Base-by-base conservation (phyloP, 116 monocot species). In the Zostera marina region DNA sequence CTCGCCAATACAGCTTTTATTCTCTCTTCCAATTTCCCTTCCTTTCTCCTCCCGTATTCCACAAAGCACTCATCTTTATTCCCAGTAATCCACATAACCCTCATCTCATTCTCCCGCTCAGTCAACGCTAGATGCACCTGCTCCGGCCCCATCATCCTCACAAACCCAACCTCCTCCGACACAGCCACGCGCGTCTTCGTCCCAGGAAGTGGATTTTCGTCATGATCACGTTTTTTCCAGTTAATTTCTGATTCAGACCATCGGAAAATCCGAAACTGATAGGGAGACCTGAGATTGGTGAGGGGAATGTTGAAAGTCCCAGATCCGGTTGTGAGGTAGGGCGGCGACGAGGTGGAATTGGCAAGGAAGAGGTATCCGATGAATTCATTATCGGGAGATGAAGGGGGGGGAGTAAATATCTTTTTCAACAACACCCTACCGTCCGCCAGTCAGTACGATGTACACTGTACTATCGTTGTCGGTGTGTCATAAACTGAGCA, bases 281-380 rank as follows among this genome's bases (percentile, higher is more conserved):
- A 99, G 53, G 71, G 64, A 6, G 78, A 62, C 4, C 99, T 83
- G 66, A 87, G 79, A 52, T 87, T 83, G 64, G 73, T 74, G 52
- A 99, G 77, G 20, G 91, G 91, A 56, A 99, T 56, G 48, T 24
- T 11, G 55, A 99, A 40, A 39, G 73, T 65, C 20, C 99, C 99
- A 41, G 73, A 70, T 38, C 99, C 98, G 42, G 76, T 61, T 6
- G 80, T 81, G 64, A 72, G 56, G 11, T 40, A 51, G 23, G 45
- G 42, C 8, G 45, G 25, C 4, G 24, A 54, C 20, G 45, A 48
- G 11, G 45, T 20, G 55, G 86, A 80, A 43, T 68, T 59, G 72
- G 74, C 71, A 70, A 90, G 98, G 76, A 90, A 79, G 58, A 81
- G 22, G 74, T 90, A 90, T 40, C 98, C 99, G 63, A 90, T 77